Percentiles rank a stretch among this genome's conserved stretches.
Evolutionary conservation across 129 eudicot species (phyloP).

Genomic region (Arctium minus): DNA sequence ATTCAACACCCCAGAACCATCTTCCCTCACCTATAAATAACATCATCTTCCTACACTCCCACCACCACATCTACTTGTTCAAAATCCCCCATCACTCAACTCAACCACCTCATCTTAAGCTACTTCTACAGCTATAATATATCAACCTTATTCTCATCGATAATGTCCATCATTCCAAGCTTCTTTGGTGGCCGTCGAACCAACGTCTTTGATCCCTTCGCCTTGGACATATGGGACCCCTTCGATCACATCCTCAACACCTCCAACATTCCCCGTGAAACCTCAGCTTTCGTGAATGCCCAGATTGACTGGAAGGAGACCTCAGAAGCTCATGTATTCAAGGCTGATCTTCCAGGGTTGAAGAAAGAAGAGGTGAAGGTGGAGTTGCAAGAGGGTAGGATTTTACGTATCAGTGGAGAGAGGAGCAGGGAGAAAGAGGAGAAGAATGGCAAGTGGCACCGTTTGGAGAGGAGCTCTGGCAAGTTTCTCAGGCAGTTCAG

Average conservation of each 20-base stretch:
- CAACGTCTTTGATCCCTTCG: slow-evolving; percentile 36
- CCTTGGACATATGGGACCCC: slow-evolving; percentile 29
- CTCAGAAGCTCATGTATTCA: slow-evolving; percentile 38
- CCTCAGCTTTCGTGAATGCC: slow-evolving; percentile 14
- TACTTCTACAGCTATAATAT: background rate
- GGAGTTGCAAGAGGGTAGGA: slow-evolving; percentile 36
- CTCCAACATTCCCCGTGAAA: slow-evolving; percentile 7
- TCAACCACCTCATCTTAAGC: background rate
- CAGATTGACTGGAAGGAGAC: slow-evolving; percentile 43
- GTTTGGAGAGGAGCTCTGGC: slow-evolving; percentile 35
- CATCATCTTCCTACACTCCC: slow-evolving; percentile 11
- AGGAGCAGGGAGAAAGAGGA: slow-evolving; percentile 32
- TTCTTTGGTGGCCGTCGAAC: slow-evolving; percentile 39
- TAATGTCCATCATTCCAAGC: slow-evolving; percentile 54
- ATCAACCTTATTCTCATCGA: background rate
- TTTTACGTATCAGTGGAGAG: slow-evolving; percentile 43
- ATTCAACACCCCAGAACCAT: slow-evolving; percentile 25
- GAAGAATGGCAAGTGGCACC: slow-evolving; percentile 40
- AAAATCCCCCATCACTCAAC: background rate
- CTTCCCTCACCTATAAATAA: slow-evolving; percentile 24
- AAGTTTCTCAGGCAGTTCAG: slow-evolving; percentile 37
- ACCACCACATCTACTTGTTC: background rate
- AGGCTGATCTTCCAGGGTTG: slow-evolving; percentile 47
- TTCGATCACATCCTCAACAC: slow-evolving; percentile 16
- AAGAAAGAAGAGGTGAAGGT: slow-evolving; percentile 42